phyloP scores from a whole-genome alignment of 2,329 filamentous ascomycete species.

The Fusarium coicis region DNA sequence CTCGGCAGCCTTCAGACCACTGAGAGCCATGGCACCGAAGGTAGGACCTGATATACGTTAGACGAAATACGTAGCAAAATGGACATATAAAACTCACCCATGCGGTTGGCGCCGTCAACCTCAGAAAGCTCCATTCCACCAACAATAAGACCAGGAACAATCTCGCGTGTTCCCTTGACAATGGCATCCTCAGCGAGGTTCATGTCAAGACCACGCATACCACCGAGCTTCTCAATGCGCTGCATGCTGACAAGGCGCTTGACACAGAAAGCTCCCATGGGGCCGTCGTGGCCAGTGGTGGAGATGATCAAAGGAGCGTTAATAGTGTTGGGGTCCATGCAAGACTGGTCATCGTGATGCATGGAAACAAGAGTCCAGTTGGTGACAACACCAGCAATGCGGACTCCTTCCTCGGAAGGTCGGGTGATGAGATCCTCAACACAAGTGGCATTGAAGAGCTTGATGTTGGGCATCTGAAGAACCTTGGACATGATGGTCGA shows the following conservation, averaged over 20 bases:
- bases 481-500: conserved; percentile 87
- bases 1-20: conserved; percentile 90
- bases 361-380: conserved; percentile 95
- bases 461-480: conserved; percentile 86
- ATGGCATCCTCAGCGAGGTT: conserved; percentile 91
- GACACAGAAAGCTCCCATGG: conserved; percentile 90
- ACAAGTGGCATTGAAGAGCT: conserved; percentile 94
- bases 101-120: conserved; percentile 89
- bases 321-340: conserved; percentile 98
- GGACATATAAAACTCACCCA: conserved; percentile 64
- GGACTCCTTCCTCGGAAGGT: conserved; percentile 65
- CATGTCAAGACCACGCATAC: conserved; percentile 96
- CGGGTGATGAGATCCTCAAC: conserved; percentile 95
- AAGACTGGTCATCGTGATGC: conserved; percentile 89
- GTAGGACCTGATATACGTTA: conserved; percentile 65
- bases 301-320: conserved; percentile 89
- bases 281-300: conserved; percentile 90
- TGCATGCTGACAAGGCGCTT: conserved; percentile 93
- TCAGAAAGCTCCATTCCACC: conserved; percentile 95
- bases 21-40: conserved; percentile 89
- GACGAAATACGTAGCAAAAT: not conserved
- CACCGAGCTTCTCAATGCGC: conserved; percentile 82
- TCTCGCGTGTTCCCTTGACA: conserved; percentile 89
- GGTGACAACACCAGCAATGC: conserved; percentile 89
- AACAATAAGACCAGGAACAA: conserved; percentile 89